Base-by-base conservation (phyloP, 352 stramenopile genomes). In the Phytopythium ostracodes region DNA sequence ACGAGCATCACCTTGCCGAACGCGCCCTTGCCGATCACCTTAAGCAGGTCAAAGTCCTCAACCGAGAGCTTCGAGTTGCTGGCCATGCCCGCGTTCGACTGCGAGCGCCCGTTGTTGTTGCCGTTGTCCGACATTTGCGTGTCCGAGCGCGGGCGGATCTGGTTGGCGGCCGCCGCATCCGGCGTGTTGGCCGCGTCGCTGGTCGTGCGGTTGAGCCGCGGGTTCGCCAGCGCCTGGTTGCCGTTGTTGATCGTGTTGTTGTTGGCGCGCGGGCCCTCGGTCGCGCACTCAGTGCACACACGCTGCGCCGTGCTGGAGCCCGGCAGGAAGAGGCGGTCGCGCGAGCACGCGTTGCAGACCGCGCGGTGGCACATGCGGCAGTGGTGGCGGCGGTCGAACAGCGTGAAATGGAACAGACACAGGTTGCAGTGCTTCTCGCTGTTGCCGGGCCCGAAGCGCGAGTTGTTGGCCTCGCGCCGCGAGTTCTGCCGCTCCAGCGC, bases 1-100 rank as follows among this genome's bases (percentile, higher is more conserved):
- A 98, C 95, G 22, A 98, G 76, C 84, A 98, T 97, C 4, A 98
- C 95, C 73, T 98, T 98, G 42, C 95, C 95, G 66, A 98, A 98
- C 10, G 91, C 89, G 31, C 95, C 95, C 66, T 98, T 98, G 29
- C 96, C 96, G 55, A 98, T 96, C 22, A 98, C 92, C 71, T 98
- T 98, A 11, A 98, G 77, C 64, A 98, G 66, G 60, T 98, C 88
- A 65, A 98, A 98, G 72, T 98, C 95, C 43, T 97, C 90, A 20
- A 98, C 87, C 55, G 79, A 88, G 25, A 94, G 72, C 65, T 94
- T 94, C 2, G 64, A 71, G 64, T 88, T 91, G 22, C 65, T 57
- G 3, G 57, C 43, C 17, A 56, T 27, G 33, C 67, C 63, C 1
- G 64, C 63, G 18, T 72, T 76, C 56, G 81, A 89, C 52, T 77